Evolutionary conservation across 768 basidiomycete species (phyloP), one percentile per base, ranked within the genome.

Genomic region (Suillus bovinus): DNA sequence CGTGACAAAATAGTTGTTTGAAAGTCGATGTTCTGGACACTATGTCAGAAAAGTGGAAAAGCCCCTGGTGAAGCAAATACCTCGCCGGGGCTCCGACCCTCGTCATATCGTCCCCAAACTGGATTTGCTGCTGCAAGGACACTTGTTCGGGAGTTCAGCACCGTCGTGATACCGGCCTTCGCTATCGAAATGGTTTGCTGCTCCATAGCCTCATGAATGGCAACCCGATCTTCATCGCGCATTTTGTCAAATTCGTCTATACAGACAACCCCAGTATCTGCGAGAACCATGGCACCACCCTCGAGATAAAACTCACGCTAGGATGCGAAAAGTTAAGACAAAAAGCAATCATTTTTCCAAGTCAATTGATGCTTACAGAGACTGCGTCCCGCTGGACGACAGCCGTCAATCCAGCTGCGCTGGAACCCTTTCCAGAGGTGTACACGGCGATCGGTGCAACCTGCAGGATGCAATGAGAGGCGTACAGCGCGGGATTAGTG

Each of bases 211-310:
- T 99, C 97, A 76, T 99, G 97, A 63, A 99, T 99, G 0, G 97
- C 97, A 5, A 99, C 97, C 60, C 97, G 88, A 74, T 99, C 97
- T 76, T 99, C 96, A 68, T 99, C 97, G 42, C 96, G 83, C 97
- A 99, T 99, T 80, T 99, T 99, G 78, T 99, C 97, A 69, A 99
- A 99, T 74, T 99, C 97, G 69, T 99, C 97, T 71, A 99, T 99
- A 71, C 97, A 99, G 42, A 99, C 97, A 16, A 99, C 96, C 33
- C 97, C 97, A 14, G 93, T 93, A 72, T 99, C 97, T 1, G 97
- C 97, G 41, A 99, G 86, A 7, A 99, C 97, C 97, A 99, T 99
- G 2, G 97, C 97, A 27, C 97, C 97, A 9, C 97, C 97, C 80
- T 99, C 97, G 7, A 99, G 84, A 77, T 97, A 99, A 76, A 99